Conservation (phyloP, 495 filamentous ascomycete species). For the Penicillium crystallinum region DNA sequence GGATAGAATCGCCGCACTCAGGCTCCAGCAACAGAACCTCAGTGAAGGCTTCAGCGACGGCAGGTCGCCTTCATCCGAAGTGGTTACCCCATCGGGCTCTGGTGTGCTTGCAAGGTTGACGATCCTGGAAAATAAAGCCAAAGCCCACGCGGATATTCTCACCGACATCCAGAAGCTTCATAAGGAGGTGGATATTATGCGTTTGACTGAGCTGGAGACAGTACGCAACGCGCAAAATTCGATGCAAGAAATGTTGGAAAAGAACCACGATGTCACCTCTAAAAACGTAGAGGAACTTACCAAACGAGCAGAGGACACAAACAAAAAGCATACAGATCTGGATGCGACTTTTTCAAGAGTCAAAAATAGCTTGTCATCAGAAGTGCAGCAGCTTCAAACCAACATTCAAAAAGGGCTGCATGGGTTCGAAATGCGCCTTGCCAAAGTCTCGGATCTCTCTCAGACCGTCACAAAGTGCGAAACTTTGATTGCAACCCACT, state of each 20-base stretch:
- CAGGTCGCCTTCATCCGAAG: neutral
- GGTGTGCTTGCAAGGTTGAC: neutral
- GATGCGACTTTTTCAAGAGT: neutral
- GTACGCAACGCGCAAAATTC: neutral
- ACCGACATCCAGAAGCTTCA: neutral
- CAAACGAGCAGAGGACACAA: neutral
- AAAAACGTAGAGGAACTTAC: neutral
- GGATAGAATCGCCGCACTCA: neutral
- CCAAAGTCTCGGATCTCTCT: neutral
- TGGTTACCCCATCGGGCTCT: neutral
- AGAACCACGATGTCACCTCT: neutral
- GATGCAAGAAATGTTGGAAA: neutral
- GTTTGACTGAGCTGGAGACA: neutral
- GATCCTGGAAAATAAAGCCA: neutral
- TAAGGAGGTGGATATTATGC: neutral
- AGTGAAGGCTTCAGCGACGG: neutral
- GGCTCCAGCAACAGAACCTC: neutral
- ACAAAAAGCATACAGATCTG: too few species aligned
- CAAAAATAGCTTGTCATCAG: neutral
- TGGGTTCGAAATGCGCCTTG: neutral
- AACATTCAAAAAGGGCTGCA: neutral
- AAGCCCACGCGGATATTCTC: neutral
- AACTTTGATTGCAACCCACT: conserved; percentile 8
- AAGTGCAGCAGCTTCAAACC: neutral
- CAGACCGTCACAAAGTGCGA: neutral